Base-by-base conservation (phyloP, 2,329 filamentous ascomycete species). In the Pseudocercospora pini-densiflorae region DNA sequence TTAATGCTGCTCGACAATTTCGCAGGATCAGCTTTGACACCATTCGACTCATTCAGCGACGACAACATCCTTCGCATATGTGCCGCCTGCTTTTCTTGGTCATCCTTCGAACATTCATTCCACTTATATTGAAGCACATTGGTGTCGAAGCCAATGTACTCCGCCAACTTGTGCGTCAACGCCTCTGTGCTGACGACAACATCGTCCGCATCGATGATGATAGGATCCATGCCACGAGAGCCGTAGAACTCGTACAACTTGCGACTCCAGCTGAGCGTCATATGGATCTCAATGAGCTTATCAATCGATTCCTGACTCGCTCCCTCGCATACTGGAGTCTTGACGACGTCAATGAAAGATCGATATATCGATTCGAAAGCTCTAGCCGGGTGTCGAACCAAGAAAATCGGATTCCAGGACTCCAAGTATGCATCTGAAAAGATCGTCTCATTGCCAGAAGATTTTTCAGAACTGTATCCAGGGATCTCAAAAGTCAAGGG, bases 161-260 rank as follows among this genome's bases (percentile, higher is more conserved):
- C 7, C 10, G 62, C 62, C 10, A 64, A 16, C 10, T 64, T 64
- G n/a, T 64, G 53, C n/a, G 55, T 59, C 10, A 64, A 27, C 8
- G 54, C 27, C 7, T 53, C 40, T 0, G 62, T 51, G 10, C 58
- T 47, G 24, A 64, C 54, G 7, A 64, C 23, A 21, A 64, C 9
- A 53, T 64, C 62, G 40, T 64, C 62, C 7, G 62, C 62, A 9
- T 64, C 62, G 6, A 64, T 14, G 12, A 64, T 33, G 27, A 64
- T 54, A 5, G 62, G 62, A 5, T 45, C 31, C 2, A 64, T 49
- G 12, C 62, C 62, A 2, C 55, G 54, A 49, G 53, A 59, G 9
- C 51, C 29, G 54, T 64, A 64, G 40, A 59, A 64, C n/a, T 64
- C 40, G 62, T 64, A 64, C 21, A 64, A 47, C 14, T 45, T 59